These are phyloP conservation scores for Nitzschia sp. DNA, from an alignment of 108 stramenopile genomes.

Conservation along the genomic window DNA sequence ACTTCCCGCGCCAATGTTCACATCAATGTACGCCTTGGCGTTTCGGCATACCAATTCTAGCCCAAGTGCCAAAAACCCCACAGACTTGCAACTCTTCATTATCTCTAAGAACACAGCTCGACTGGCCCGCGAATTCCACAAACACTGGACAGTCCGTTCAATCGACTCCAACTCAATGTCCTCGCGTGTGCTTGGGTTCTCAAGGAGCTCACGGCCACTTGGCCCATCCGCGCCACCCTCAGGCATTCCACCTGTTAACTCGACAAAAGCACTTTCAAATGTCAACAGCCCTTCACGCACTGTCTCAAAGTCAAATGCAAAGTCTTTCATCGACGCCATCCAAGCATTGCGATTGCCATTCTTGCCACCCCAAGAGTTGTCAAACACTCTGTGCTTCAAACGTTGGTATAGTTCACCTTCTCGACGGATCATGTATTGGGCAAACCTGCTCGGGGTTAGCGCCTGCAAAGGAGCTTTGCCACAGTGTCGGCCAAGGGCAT, in stretches of 20 bases:
- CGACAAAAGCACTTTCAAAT: constrained; percentile 74
- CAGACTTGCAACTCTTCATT: constrained; percentile 48
- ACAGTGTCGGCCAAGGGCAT: constrained; percentile 67
- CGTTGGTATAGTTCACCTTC: constrained; percentile 79
- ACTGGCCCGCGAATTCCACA: constrained; percentile 73
- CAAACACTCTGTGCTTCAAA: constrained; percentile 63
- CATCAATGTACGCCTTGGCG: constrained; percentile 47
- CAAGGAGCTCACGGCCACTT: constrained; percentile 52
- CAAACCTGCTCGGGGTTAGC: constrained; percentile 61
- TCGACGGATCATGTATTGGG: constrained; percentile 71
- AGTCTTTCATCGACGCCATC: constrained; percentile 79
- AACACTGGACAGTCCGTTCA: constrained; percentile 56
- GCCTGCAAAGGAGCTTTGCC: constrained; percentile 70
- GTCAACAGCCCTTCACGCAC: constrained; percentile 71
- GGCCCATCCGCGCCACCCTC: constrained; percentile 21
- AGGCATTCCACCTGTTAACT: constrained; percentile 60
- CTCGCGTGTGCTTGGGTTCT: constrained; percentile 54
- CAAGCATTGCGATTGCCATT: constrained; percentile 72
- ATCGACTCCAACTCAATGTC: constrained; percentile 85
- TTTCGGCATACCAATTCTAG: constrained; percentile 80
- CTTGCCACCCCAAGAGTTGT: constrained; percentile 87
- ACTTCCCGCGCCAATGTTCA: constrained; percentile 32
- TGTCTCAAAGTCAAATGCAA: constrained; percentile 64
- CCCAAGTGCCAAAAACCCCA: constrained; percentile 70
- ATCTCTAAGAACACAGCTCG: constrained; percentile 78